A percentile compares a stretch with the other conserved stretches of the same genome.
Evolutionary conservation across 495 filamentous ascomycete species (phyloP).

Genomic region (Neurospora sp.): DNA sequence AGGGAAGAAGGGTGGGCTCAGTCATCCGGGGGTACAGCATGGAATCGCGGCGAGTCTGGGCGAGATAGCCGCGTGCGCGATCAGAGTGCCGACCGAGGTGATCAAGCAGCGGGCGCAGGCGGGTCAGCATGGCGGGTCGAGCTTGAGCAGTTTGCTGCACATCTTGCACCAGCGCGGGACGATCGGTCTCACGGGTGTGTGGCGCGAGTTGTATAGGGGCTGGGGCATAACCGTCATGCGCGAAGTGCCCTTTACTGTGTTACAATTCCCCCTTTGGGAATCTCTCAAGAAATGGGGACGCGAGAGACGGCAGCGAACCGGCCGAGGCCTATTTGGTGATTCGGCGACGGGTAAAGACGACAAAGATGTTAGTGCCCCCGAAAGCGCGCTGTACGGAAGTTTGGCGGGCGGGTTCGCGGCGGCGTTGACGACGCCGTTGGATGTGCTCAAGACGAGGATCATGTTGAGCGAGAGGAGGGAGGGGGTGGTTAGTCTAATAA

Average conservation of each 20-base stretch:
- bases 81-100: constrained; percentile 92
- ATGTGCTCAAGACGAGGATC: constrained; percentile 93
- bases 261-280: constrained; percentile 98
- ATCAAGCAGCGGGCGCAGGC: constrained; percentile 96
- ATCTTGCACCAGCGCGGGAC: constrained; percentile 49
- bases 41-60: constrained; percentile 68
- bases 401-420: constrained; percentile 78
- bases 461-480: constrained; percentile 68
- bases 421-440: constrained; percentile 81
- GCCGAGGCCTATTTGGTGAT: constrained; percentile 40
- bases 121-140: constrained; percentile 47
- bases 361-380: constrained; percentile 52
- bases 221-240: constrained; percentile 86
- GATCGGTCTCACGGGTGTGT: constrained; percentile 46
- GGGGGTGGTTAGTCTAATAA: constrained; percentile 48
- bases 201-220: constrained; percentile 80
- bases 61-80: constrained; percentile 85
- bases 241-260: constrained; percentile 92
- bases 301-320: constrained; percentile 23
- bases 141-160: constrained; percentile 46
- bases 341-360: constrained; percentile 26
- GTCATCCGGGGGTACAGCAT: constrained; percentile 30
- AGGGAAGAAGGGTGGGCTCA: not conserved
- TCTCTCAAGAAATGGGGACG: constrained; percentile 58
- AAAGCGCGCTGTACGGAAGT: constrained; percentile 81